These are phyloP conservation scores for Aspergillus chevalieri DNA, from an alignment of 2,329 filamentous ascomycete species.

Conservation along the genomic window DNA sequence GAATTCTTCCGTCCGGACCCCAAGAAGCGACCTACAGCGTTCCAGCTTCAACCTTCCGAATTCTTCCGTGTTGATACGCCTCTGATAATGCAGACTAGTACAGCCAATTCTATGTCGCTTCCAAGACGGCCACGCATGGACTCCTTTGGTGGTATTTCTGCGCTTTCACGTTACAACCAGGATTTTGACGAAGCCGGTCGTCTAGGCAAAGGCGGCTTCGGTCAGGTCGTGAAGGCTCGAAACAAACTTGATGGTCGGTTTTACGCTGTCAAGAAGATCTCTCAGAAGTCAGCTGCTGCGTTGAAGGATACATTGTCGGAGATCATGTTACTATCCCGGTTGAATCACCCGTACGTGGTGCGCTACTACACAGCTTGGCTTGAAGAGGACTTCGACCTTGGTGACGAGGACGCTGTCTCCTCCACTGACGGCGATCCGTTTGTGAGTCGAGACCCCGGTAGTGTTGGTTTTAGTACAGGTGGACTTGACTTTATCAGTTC, in stretches of 20 bases:
- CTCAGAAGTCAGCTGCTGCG: conserved; percentile 65
- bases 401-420: conserved; percentile 38
- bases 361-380: conserved; percentile 96
- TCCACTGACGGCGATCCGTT: conserved; percentile 52
- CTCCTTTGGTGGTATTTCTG: conserved; percentile 50
- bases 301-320: conserved; percentile 65
- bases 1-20: conserved; percentile 81
- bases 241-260: conserved; percentile 90
- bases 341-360: conserved; percentile 83
- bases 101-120: conserved; percentile 41
- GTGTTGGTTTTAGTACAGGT: conserved; percentile 64
- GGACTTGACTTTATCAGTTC: conserved; percentile 93
- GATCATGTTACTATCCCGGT: conserved; percentile 79
- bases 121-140: conserved; percentile 55
- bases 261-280: conserved; percentile 96
- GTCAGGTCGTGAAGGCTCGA: conserved; percentile 89
- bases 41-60: conserved; percentile 57
- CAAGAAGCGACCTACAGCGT: conserved; percentile 78
- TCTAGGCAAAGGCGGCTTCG: conserved; percentile 89
- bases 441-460: conserved; percentile 19
- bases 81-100: conserved; percentile 30
- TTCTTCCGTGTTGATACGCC: conserved; percentile 39
- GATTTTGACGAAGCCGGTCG: conserved; percentile 88
- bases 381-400: conserved; percentile 54
- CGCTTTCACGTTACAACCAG: conserved; percentile 70